Evolutionary conservation across 108 stramenopile species (phyloP).

Genomic region (Nannochloropsis gaditana): DNA sequence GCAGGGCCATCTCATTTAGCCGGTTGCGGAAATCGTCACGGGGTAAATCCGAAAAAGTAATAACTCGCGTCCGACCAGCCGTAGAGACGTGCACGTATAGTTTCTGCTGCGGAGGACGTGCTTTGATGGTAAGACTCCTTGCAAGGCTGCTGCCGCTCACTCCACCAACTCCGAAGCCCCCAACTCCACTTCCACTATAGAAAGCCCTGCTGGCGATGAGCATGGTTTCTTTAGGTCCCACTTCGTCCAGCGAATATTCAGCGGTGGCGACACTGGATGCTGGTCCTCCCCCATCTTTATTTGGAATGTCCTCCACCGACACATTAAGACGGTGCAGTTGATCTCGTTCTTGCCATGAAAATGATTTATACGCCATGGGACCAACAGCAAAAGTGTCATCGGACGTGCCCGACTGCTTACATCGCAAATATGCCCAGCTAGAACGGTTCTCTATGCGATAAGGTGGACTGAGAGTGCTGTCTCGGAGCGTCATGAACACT

Average conservation of each 20-base stretch:
- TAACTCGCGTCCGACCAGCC: constrained; percentile 1
- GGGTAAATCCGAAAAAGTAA: not conserved
- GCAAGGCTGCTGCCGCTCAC: not conserved
- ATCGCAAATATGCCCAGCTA: constrained; percentile 14
- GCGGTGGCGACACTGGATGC: not conserved
- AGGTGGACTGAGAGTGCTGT: constrained; percentile 15
- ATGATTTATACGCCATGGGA: not conserved
- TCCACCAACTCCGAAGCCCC: not conserved
- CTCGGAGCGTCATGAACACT: constrained; percentile 1
- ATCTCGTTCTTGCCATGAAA: constrained; percentile 14
- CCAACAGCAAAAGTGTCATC: not conserved
- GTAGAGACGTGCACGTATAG: constrained; percentile 17
- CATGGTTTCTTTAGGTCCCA: not conserved
- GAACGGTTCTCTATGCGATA: constrained; percentile 25
- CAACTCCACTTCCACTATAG: not conserved
- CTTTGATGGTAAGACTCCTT: not conserved
- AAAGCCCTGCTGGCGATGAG: not conserved
- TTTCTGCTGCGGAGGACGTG: not conserved
- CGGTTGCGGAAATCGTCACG: not conserved
- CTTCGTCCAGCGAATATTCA: not conserved
- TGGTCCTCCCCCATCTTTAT: not conserved
- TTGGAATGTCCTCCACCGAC: not conserved
- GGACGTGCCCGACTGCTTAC: not conserved
- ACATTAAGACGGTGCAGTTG: not conserved
- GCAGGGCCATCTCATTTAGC: not conserved